These are phyloP conservation scores for Xylaria flabelliformis DNA, from an alignment of 495 filamentous ascomycete species.

Conservation along the genomic window DNA sequence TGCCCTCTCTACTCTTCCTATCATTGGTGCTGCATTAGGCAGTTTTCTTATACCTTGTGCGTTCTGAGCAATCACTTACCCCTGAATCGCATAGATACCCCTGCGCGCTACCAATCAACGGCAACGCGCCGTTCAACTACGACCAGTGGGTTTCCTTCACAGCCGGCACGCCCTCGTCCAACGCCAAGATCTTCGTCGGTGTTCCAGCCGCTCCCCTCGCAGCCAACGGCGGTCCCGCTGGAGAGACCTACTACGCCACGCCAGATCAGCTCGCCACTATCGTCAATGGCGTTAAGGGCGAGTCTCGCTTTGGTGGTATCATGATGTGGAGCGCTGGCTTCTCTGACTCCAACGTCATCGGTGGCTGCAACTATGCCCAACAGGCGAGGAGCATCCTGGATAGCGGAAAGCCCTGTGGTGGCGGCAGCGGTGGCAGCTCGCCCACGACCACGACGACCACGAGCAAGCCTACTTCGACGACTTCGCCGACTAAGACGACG, in stretches of 20 bases:
- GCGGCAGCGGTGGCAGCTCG: neutral
- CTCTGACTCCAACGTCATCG: conserved; percentile 50
- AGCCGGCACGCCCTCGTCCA: conserved; percentile 42
- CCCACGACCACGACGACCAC: conserved; percentile 1
- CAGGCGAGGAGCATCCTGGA: conserved; percentile 42
- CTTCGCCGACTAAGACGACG: neutral
- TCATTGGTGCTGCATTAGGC: neutral
- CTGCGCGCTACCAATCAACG: conserved; percentile 42
- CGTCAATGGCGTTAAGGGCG: conserved; percentile 41
- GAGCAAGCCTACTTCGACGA: neutral
- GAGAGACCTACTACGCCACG: conserved; percentile 52
- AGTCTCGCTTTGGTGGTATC: conserved; percentile 56
- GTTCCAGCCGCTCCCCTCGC: conserved; percentile 51
- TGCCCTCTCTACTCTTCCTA: neutral
- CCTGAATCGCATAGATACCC: conserved; percentile 24
- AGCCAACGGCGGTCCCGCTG: conserved; percentile 47
- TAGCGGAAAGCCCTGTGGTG: conserved; percentile 33
- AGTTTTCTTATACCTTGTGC: neutral
- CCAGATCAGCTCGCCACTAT: conserved; percentile 46
- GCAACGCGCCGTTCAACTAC: conserved; percentile 49
- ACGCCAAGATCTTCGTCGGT: conserved; percentile 58
- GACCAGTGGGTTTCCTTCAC: conserved; percentile 54
- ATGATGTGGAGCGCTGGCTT: conserved; percentile 62
- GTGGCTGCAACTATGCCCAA: conserved; percentile 53
- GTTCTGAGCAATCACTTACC: neutral